Evolutionary conservation across 1,139 yeast species (phyloP), one percentile per base, ranked within the genome.

Genomic region (Arxiozyma slooffiae): DNA sequence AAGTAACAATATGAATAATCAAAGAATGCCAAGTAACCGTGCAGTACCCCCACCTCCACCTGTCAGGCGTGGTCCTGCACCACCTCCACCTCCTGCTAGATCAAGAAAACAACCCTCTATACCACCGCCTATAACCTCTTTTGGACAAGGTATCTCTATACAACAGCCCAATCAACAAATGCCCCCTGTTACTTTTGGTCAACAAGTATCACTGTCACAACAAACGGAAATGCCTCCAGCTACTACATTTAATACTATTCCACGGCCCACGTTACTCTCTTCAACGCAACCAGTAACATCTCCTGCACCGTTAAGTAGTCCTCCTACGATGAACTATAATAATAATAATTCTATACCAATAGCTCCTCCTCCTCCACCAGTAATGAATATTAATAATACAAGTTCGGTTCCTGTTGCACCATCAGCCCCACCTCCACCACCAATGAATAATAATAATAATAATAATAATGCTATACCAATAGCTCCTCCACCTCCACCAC

Each of bases 81-180:
- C 61, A 42, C 61, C 60, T 8, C 66, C 68, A 14, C 63, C 63
- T 18, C 62, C 55, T 38, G 61, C 63, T 44, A 55, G 59, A 4
- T 49, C 56, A 30, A 53, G 60, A 41, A 43, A 44, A 40, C 52
- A 48, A 24, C 48, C 36, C 6, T 4, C 36, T 14, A 11, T 30
- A 14, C 36, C 24, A 34, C 50, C 44, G 21, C 43, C 43, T 16
- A 47, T 21, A 18, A 38, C 50, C 24, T 46, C 53, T 21, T 38
- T 43, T 38, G 24, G 42, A 18, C 42, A 39, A 38, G n/a, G 53
- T 63, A 7, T 60, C 65, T 23, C 63, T 64, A 17, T 61, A 14
- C 63, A 67, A 34, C 30, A 38, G 18, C 14, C 18, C 11, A 42
- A 23, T 37, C 34, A 24, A n/a, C n/a, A 11, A 17, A 38, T 38